Evolutionary conservation across 2,329 filamentous ascomycete genomes (phyloP).

Genomic region (Fusarium poae): DNA sequence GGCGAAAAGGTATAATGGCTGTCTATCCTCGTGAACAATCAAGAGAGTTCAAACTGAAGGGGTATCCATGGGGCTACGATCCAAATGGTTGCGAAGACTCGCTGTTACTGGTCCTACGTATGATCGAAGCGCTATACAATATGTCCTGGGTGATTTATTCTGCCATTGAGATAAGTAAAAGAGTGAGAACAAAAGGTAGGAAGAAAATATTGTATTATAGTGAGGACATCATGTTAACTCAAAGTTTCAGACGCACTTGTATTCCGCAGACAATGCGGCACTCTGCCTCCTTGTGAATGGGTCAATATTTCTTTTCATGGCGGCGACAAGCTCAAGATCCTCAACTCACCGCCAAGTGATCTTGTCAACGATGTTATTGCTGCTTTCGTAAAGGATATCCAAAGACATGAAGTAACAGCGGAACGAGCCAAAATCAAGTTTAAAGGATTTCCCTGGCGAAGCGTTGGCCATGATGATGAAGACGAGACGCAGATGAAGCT

Average conservation of each 20-base stretch:
- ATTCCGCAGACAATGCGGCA: not conserved
- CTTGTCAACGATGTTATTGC: constrained; percentile 6
- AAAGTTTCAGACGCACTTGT: constrained; percentile 9
- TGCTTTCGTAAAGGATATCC: constrained; percentile 10
- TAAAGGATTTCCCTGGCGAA: constrained; percentile 9
- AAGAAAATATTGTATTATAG: not conserved
- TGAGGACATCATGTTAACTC: not conserved
- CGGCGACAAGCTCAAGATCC: constrained; percentile 32
- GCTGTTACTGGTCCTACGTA: constrained; percentile 10
- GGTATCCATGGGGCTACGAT: constrained; percentile 12
- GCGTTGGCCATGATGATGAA: not conserved
- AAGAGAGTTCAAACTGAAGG: constrained; percentile 27
- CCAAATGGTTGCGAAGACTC: constrained; percentile 24
- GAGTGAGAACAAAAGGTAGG: constrained; percentile 13
- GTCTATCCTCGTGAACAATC: constrained; percentile 9
- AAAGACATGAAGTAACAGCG: constrained; percentile 1
- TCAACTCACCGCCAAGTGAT: constrained; percentile 13
- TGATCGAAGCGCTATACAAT: constrained; percentile 9
- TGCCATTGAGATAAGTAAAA: constrained; percentile 21
- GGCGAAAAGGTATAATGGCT: constrained; percentile 17
- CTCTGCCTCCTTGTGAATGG: constrained; percentile 5
- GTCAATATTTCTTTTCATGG: constrained; percentile 26
- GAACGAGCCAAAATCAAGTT: constrained; percentile 33
- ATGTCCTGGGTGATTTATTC: constrained; percentile 27
- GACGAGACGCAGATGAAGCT: constrained; percentile 22